Evolutionary conservation across 2,329 filamentous ascomycete genomes (phyloP), one percentile per base, ranked within the genome.

Genomic region (Colletotrichum cuscutae): DNA sequence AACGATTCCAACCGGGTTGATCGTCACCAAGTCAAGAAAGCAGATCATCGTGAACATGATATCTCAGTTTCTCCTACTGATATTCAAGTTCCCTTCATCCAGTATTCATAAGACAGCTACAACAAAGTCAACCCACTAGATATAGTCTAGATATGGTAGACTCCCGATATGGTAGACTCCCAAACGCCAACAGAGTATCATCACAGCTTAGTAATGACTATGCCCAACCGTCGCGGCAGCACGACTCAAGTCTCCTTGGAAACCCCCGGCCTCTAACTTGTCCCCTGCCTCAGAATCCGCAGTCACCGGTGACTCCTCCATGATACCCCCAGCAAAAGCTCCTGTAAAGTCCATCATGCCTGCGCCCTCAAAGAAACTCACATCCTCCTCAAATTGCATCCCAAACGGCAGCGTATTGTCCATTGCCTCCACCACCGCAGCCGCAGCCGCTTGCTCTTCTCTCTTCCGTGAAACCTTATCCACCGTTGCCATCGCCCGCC

Each of bases 401-500:
- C 72, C 72, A 46, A 72, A 59, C 7, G 72, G 53, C 11, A 72
- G 49, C 24, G 7, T 54, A 8, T 12, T 35, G 65, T 62, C 54
- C n/a, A 56, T 67, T 5, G 28, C 59, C 28, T 53, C 65, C 22
- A 52, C 42, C 13, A 22, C 53, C 19, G 28, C 70, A 11, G 60
- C 58, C 11, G 58, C 57, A 22, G 62, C 60, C 24, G 56, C 69
- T 32, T 57, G 65, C 32, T 71, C 64, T 35, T 69, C 52, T 37
- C 42, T 61, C 30, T 54, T 52, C 9, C 46, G 60, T 13, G 53
- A 64, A 1, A 60, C 60, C 49, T 37, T 49, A 9, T 74, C 73
- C 19, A 76, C 68, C 4, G 75, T 72, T 46, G 63, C 46, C 42
- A 60, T 66, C 5, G 76, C 73, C 9, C 70, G 74, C 1, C 71